A percentile compares a stretch with the other conserved stretches of the same genome.
Evolutionary conservation across 2,329 filamentous ascomycete species (phyloP).

Genomic region (Elsinoe arachidis): DNA sequence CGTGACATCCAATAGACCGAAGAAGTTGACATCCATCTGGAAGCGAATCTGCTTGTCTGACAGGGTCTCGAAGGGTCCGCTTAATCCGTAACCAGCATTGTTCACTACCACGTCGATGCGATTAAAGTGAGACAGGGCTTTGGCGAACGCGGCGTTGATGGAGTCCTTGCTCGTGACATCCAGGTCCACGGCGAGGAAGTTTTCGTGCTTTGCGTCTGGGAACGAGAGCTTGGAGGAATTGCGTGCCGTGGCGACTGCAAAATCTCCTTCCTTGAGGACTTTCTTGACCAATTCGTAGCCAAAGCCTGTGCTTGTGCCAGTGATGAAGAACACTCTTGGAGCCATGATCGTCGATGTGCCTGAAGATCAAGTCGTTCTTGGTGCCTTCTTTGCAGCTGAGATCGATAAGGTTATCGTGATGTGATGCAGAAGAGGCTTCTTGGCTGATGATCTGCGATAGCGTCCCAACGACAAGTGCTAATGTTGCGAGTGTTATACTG

Average conservation of each 20-base stretch:
- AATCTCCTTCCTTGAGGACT: slow-evolving; percentile 35
- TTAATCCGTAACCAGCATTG: slow-evolving; percentile 52
- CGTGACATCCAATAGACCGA: slow-evolving; percentile 48
- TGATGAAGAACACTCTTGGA: slow-evolving; percentile 37
- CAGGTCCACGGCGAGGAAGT: slow-evolving; percentile 42
- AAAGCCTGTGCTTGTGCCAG: slow-evolving; percentile 40
- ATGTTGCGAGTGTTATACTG: not conserved
- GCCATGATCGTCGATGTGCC: not conserved
- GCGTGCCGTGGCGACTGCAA: slow-evolving; percentile 39
- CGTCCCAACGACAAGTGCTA: not conserved
- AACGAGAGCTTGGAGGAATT: slow-evolving; percentile 36
- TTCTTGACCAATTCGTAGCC: slow-evolving; percentile 37
- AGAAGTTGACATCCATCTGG: slow-evolving; percentile 53
- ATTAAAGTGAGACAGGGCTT: slow-evolving; percentile 41
- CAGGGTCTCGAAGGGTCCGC: slow-evolving; percentile 46
- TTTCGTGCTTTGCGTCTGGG: slow-evolving; percentile 35
- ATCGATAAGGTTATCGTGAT: not conserved
- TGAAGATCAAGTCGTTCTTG: not conserved
- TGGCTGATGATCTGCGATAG: not conserved
- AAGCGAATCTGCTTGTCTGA: slow-evolving; percentile 40
- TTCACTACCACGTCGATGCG: slow-evolving; percentile 53
- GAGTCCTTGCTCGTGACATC: slow-evolving; percentile 43
- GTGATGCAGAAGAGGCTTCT: not conserved
- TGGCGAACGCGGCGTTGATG: slow-evolving; percentile 39
- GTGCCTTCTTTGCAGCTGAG: not conserved